Percentiles rank a stretch among this genome's conserved stretches.
Evolutionary conservation across 225 moss, liverwort and hornwort genomes (phyloP).

Genomic region (Neckera pumila): DNA sequence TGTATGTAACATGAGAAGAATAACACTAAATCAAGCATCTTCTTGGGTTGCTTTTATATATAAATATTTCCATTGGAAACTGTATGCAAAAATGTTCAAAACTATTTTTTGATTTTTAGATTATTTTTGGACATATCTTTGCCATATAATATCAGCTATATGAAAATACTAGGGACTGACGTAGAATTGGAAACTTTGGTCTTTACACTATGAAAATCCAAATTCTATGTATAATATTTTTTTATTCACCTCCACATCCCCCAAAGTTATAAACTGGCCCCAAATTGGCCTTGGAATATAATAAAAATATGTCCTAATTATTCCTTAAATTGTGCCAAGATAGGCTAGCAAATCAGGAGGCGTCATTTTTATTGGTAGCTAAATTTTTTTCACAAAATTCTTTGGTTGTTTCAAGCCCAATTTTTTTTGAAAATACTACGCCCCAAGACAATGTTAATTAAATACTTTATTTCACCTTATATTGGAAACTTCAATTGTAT

Average conservation of each 20-base stretch:
- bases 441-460: background rate
- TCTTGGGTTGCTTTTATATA: background rate
- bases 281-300: fast-evolving
- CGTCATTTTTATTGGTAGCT: background rate
- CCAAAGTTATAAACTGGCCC: background rate
- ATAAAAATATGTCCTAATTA: background rate
- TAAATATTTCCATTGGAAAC: background rate
- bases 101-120: background rate
- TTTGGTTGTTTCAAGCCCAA: background rate
- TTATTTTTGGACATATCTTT: background rate
- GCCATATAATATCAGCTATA: background rate
- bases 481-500: background rate
- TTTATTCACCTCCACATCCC: background rate
- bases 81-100: background rate
- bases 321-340: fast-evolving
- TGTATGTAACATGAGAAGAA: background rate
- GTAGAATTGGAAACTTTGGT: background rate
- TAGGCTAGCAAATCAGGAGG: background rate
- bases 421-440: background rate
- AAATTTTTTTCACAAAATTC: background rate
- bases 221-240: background rate
- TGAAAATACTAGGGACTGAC: background rate
- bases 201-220: background rate
- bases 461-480: background rate
- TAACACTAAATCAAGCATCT: background rate